These are phyloP conservation scores for Agaricus sinodeliciosus DNA, from an alignment of 768 basidiomycete species.

Conservation along the genomic window DNA sequence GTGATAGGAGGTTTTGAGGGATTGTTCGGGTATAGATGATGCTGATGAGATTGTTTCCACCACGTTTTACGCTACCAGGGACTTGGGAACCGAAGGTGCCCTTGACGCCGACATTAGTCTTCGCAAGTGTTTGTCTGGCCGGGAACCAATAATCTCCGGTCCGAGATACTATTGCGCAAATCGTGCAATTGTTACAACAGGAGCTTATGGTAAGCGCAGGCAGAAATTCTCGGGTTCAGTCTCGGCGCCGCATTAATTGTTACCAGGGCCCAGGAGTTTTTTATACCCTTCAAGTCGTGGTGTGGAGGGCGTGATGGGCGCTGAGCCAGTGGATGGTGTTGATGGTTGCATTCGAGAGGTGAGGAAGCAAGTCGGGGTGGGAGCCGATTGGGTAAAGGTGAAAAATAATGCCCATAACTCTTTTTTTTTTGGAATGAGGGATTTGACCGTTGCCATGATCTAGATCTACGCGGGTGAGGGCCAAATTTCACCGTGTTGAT, in stretches of 20 bases:
- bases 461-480: conserved; percentile 48
- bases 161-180: conserved; percentile 59
- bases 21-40: not conserved
- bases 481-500: conserved; percentile 10
- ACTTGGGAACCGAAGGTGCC: conserved; percentile 65
- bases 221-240: conserved; percentile 7
- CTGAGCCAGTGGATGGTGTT: conserved; percentile 52
- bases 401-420: not conserved
- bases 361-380: conserved; percentile 54
- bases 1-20: not conserved
- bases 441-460: not conserved
- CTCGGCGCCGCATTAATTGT: conserved; percentile 1
- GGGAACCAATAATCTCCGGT: conserved; percentile 44
- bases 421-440: conserved; percentile 8
- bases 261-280: conserved; percentile 45
- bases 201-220: conserved; percentile 43
- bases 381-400: conserved; percentile 67
- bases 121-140: conserved; percentile 41
- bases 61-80: conserved; percentile 26
- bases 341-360: conserved; percentile 50
- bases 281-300: conserved; percentile 41
- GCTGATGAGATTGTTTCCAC: not conserved
- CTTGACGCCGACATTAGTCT: conserved; percentile 54
- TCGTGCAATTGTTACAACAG: conserved; percentile 53
- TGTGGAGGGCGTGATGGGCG: conserved; percentile 50